These are phyloP conservation scores for Chaetomium globosum DNA, from an alignment of 2,329 filamentous ascomycete species.

Conservation along the genomic window DNA sequence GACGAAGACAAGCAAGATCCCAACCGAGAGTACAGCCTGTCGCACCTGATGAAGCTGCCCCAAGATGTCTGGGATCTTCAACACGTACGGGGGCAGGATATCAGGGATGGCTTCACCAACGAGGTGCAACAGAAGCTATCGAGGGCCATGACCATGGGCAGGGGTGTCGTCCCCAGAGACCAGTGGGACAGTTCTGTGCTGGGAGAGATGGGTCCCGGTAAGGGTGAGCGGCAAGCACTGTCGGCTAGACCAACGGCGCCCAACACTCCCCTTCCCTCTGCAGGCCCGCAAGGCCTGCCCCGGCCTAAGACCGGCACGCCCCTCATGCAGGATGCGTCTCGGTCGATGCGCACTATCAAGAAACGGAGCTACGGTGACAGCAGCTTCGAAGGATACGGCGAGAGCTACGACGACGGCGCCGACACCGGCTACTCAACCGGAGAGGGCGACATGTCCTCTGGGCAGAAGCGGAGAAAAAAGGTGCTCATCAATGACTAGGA, in stretches of 20 bases:
- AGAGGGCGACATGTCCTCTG: constrained; percentile 61
- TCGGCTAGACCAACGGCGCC: constrained; percentile 55
- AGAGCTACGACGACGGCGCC: constrained; percentile 68
- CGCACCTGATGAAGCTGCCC: constrained; percentile 54
- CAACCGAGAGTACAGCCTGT: constrained; percentile 55
- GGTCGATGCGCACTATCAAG: constrained; percentile 68
- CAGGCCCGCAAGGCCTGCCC: constrained; percentile 37
- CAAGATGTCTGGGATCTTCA: constrained; percentile 61
- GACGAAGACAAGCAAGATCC: constrained; percentile 61
- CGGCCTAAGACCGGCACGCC: constrained; percentile 47
- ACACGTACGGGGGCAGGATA: constrained; percentile 57
- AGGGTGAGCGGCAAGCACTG: constrained; percentile 45
- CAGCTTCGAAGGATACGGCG: constrained; percentile 74
- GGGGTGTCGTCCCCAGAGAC: constrained; percentile 57
- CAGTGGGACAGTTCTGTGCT: constrained; percentile 62
- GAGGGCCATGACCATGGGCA: constrained; percentile 60
- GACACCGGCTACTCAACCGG: constrained; percentile 71
- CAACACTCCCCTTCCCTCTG: constrained; percentile 52
- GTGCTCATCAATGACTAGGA: constrained; percentile 46
- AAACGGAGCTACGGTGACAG: constrained; percentile 76
- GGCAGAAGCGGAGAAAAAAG: constrained; percentile 68
- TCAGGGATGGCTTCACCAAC: constrained; percentile 56
- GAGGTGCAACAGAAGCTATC: constrained; percentile 49
- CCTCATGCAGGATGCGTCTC: constrained; percentile 46
- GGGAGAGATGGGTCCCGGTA: constrained; percentile 55